Evolutionary conservation across 371 early-diverging fungal genomes (phyloP).

Genomic region (Lichtheimia ornata): DNA sequence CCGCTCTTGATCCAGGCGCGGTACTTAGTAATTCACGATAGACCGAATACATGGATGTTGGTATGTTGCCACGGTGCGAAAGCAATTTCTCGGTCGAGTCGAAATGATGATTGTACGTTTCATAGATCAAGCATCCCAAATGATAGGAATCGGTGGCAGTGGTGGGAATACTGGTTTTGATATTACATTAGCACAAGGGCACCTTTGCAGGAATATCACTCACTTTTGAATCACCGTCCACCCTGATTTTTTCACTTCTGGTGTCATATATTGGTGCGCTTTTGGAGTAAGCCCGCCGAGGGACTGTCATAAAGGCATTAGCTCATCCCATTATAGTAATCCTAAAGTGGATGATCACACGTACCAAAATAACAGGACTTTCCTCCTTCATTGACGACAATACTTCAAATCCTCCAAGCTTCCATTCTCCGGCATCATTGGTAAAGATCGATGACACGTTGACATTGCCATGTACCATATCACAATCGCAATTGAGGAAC

Average conservation of each 20-base stretch:
- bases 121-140: constrained; percentile 77
- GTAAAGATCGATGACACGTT: constrained; percentile 78
- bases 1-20: constrained; percentile 61
- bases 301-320: constrained; percentile 36
- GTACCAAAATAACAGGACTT: constrained; percentile 65
- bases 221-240: constrained; percentile 73
- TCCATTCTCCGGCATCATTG: constrained; percentile 93
- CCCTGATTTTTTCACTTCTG: constrained; percentile 70
- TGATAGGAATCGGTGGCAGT: constrained; percentile 79
- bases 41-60: constrained; percentile 52
- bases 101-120: constrained; percentile 76
- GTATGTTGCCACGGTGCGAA: constrained; percentile 61
- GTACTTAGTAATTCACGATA: constrained; percentile 55
- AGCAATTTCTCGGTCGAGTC: constrained; percentile 63
- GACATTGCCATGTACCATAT: constrained; percentile 87
- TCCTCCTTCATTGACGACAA: constrained; percentile 75
- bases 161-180: constrained; percentile 30
- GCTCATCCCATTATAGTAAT: not conserved
- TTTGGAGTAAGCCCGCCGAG: constrained; percentile 72
- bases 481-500: constrained; percentile 86
- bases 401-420: constrained; percentile 87
- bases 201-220: constrained; percentile 7
- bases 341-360: not conserved
- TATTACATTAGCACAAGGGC: no score
- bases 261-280: constrained; percentile 69